Percentiles rank a stretch among this genome's conserved stretches.
phyloP scores from a whole-genome alignment of 768 basidiomycete genomes.

The Chalciporus sphaerocephalus region DNA sequence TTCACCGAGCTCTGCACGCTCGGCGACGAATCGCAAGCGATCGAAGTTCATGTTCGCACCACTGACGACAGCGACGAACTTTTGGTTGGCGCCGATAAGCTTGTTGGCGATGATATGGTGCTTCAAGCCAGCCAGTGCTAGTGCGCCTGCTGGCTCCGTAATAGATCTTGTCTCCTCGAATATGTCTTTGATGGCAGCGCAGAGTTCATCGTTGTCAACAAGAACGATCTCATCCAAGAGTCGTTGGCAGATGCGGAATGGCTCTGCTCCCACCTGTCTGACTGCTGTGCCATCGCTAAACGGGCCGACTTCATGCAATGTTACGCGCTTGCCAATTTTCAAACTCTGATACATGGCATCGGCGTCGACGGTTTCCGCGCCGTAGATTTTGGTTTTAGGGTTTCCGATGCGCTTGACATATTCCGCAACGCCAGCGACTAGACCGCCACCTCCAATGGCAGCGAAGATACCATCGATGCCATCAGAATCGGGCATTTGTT shows the following conservation, averaged over 20 bases:
- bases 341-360: slow-evolving; percentile 91
- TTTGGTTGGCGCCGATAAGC: slow-evolving; percentile 77
- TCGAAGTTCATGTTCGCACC: slow-evolving; percentile 99
- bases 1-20: slow-evolving; percentile 96
- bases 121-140: slow-evolving; percentile 89
- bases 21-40: slow-evolving; percentile 93
- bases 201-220: slow-evolving; percentile 93
- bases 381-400: slow-evolving; percentile 75
- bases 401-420: slow-evolving; percentile 92
- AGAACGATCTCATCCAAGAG: slow-evolving; percentile 79
- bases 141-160: slow-evolving; percentile 93
- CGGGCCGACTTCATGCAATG: slow-evolving; percentile 85
- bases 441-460: slow-evolving; percentile 91
- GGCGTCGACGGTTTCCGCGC: slow-evolving; percentile 92
- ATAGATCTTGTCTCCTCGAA: slow-evolving; percentile 97
- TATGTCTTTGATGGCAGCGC: slow-evolving; percentile 97
- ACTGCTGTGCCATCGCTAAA: slow-evolving; percentile 99
- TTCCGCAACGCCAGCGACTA: slow-evolving; percentile 84
- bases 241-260: slow-evolving; percentile 86
- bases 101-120: slow-evolving; percentile 77
- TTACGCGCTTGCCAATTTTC: slow-evolving; percentile 74
- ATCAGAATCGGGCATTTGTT: slow-evolving; percentile 76
- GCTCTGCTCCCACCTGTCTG: slow-evolving; percentile 90
- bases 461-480: slow-evolving; percentile 81
- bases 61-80: slow-evolving; percentile 87